Conservation (phyloP, 2,329 filamentous ascomycete species). For the Colletotrichum sp. region DNA sequence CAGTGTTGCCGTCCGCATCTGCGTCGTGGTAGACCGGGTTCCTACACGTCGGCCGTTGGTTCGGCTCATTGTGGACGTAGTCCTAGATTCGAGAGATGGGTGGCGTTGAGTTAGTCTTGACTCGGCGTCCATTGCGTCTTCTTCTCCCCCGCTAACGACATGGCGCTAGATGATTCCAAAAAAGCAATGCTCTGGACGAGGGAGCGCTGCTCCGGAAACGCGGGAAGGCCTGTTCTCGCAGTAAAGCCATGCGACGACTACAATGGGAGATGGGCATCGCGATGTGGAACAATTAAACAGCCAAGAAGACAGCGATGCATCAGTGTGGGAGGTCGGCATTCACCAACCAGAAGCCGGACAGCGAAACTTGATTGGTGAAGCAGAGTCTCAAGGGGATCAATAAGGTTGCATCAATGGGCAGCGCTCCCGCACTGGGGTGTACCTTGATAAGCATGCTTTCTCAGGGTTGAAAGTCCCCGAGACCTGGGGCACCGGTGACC, state of each 20-base stretch:
- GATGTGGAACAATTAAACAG: not conserved
- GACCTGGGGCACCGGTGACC: not conserved
- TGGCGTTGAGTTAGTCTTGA: not conserved
- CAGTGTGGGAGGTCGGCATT: not conserved
- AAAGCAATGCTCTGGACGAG: not conserved
- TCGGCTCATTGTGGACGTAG: not conserved
- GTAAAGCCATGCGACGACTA: not conserved
- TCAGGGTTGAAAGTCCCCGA: not conserved
- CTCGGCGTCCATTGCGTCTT: not conserved
- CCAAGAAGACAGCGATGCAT: not conserved
- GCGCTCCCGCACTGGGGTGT: not conserved
- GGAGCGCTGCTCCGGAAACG: not conserved
- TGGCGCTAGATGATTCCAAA: not conserved
- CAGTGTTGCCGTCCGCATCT: not conserved
- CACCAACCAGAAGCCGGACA: not conserved
- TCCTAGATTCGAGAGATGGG: not conserved
- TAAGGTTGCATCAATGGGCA: conserved; percentile 2
- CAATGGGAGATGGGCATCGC: not conserved
- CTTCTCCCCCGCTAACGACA: not conserved
- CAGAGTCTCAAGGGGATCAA: not conserved
- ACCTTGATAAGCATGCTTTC: not conserved
- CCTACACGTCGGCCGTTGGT: not conserved
- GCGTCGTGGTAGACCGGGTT: not conserved
- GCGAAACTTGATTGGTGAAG: not conserved
- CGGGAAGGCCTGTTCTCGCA: not conserved